These are phyloP conservation scores for Aspergillus quadricinctus DNA, from an alignment of 2,329 filamentous ascomycete genomes.

Conservation along the genomic window DNA sequence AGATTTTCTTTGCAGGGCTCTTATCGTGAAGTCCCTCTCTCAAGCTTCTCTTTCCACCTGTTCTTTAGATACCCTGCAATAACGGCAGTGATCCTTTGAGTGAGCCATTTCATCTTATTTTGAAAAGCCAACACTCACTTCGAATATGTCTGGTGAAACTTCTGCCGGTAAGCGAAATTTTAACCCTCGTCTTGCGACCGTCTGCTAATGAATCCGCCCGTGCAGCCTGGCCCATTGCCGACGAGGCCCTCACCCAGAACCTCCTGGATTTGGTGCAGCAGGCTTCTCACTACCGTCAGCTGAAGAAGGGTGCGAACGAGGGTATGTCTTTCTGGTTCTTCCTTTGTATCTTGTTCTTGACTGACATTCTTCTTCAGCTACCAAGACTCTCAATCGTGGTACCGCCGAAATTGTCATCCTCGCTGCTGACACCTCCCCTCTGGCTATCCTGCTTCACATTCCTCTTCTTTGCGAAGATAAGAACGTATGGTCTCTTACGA, in stretches of 20 bases:
- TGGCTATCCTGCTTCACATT: constrained; percentile 84
- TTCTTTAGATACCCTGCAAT: constrained; percentile 8
- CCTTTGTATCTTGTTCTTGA: background rate
- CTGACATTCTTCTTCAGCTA: constrained; percentile 43
- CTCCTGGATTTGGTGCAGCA: constrained; percentile 79
- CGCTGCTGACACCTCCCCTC: constrained; percentile 79
- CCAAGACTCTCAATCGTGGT: constrained; percentile 87
- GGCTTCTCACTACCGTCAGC: constrained; percentile 58
- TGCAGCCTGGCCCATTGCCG: constrained; percentile 66
- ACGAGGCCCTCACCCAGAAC: constrained; percentile 70
- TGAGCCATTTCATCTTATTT: constrained; percentile 31
- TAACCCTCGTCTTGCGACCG: background rate
- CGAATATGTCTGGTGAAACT: constrained; percentile 31
- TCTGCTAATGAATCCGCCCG: constrained; percentile 5
- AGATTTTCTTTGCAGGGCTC: constrained; percentile 9
- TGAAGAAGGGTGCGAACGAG: constrained; percentile 88
- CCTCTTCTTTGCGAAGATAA: constrained; percentile 79
- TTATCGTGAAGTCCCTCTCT: constrained; percentile 4
- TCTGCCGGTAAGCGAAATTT: constrained; percentile 20
- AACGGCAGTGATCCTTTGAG: constrained; percentile 36
- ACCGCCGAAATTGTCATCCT: constrained; percentile 86
- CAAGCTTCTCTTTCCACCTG: background rate
- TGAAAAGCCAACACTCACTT: constrained; percentile 13
- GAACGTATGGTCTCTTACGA: constrained; percentile 45
- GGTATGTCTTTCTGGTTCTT: constrained; percentile 31